Evolutionary conservation across 768 basidiomycete species (phyloP).

Genomic region (Lentinula lateritia): DNA sequence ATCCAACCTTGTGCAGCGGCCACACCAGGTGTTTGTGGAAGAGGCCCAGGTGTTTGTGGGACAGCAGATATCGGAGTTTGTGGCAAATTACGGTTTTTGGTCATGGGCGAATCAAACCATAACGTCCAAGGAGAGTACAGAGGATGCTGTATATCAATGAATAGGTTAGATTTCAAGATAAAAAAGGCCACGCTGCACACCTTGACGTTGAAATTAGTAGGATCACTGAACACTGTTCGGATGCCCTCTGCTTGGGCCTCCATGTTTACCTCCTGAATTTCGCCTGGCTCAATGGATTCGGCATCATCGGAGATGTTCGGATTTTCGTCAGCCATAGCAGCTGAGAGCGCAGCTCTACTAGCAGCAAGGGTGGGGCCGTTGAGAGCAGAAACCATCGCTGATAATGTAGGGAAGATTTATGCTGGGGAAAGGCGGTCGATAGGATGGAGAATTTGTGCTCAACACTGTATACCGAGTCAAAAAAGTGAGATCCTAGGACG

Average conservation of each 20-base stretch:
- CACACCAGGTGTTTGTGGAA: conserved; percentile 66
- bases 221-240: conserved; percentile 90
- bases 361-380: conserved; percentile 68
- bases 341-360: conserved; percentile 70
- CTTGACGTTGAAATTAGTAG: conserved; percentile 94
- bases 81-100: conserved; percentile 84
- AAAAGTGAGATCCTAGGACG: not conserved
- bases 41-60: conserved; percentile 57
- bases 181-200: conserved; percentile 31
- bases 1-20: conserved; percentile 89
- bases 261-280: conserved; percentile 86
- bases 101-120: conserved; percentile 95
- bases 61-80: conserved; percentile 78
- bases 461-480: not conserved
- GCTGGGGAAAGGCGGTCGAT: not conserved
- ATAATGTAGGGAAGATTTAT: not conserved
- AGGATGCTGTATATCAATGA: conserved; percentile 59
- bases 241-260: conserved; percentile 76
- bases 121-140: conserved; percentile 94
- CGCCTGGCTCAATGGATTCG: conserved; percentile 62
- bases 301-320: conserved; percentile 19
- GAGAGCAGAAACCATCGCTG: conserved; percentile 44
- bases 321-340: conserved; percentile 60
- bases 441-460: not conserved
- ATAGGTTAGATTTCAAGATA: conserved; percentile 2